These are phyloP conservation scores for Crinitomyces ghanaensis DNA, from an alignment of 805 yeast species.

Conservation along the genomic window DNA sequence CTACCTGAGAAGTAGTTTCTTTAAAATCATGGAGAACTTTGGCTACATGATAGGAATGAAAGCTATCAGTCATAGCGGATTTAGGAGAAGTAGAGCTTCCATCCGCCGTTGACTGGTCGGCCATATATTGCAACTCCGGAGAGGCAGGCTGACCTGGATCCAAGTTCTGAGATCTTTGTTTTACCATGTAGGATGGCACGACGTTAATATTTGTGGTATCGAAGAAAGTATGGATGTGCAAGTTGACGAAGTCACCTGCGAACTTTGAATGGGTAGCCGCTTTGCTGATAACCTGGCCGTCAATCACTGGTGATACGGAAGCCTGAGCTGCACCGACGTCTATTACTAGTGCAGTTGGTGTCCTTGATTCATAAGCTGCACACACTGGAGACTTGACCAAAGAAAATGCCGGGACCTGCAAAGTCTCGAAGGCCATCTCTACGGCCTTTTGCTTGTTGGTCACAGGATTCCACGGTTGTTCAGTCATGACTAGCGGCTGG, in stretches of 20 bases:
- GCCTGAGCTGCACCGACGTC: constrained; percentile 67
- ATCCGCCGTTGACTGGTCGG: too few species aligned
- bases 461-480: constrained; percentile 58
- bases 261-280: constrained; percentile 17
- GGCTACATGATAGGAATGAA: constrained; percentile 28
- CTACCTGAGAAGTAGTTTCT: constrained; percentile 29
- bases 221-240: constrained; percentile 44
- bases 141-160: constrained; percentile 28
- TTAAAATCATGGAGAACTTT: constrained; percentile 39
- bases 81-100: too few species aligned
- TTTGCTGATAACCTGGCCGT: constrained; percentile 54
- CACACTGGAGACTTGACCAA: constrained; percentile 69
- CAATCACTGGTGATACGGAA: constrained; percentile 37
- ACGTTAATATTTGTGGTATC: constrained; percentile 26
- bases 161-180: constrained; percentile 25
- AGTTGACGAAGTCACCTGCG: constrained; percentile 77
- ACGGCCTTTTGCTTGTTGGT: constrained; percentile 46
- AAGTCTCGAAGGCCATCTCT: constrained; percentile 63
- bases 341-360: constrained; percentile 64
- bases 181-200: constrained; percentile 27
- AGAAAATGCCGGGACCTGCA: constrained; percentile 67
- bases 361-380: constrained; percentile 38
- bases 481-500: constrained; percentile 51
- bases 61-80: constrained; percentile 32
- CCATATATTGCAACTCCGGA: constrained; percentile 17